phyloP scores from a whole-genome alignment of 2,329 filamentous ascomycete genomes.

The Colletotrichum orbiculare region DNA sequence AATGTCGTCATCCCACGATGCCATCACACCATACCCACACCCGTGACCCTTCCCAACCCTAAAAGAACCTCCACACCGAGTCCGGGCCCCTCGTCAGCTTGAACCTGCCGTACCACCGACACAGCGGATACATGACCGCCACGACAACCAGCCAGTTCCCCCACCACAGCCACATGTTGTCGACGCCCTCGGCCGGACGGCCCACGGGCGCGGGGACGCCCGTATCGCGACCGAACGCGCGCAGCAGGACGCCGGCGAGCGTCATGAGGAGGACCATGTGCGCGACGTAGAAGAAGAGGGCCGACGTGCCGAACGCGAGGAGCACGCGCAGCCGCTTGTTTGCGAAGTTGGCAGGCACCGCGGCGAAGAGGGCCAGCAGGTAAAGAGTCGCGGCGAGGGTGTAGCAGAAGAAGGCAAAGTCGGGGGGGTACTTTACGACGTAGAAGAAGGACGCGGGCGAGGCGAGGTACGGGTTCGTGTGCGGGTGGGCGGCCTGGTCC shows the following conservation, averaged over 20 bases:
- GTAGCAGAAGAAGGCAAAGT: constrained; percentile 57
- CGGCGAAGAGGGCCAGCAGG: constrained; percentile 50
- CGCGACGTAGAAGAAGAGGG: constrained; percentile 57
- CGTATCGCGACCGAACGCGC: constrained; percentile 49
- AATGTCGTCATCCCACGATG: constrained; percentile 14
- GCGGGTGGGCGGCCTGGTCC: constrained; percentile 46
- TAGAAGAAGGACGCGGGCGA: constrained; percentile 58
- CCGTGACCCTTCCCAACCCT: constrained; percentile 9
- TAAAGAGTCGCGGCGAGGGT: constrained; percentile 53
- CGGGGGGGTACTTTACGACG: constrained; percentile 59
- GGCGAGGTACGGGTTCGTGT: constrained; percentile 53
- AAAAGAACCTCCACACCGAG: constrained; percentile 61
- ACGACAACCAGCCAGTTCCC: constrained; percentile 49
- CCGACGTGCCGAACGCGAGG: constrained; percentile 56
- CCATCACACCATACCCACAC: constrained; percentile 17
- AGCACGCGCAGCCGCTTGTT: constrained; percentile 47
- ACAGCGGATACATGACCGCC: constrained; percentile 54
- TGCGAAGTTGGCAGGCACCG: constrained; percentile 46
- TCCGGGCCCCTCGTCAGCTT: constrained; percentile 54
- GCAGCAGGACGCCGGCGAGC: constrained; percentile 41
- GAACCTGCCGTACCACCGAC: constrained; percentile 54
- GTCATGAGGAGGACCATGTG: constrained; percentile 50
- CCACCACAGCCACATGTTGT: constrained; percentile 51
- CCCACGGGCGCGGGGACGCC: constrained; percentile 43
- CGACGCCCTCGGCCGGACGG: constrained; percentile 45